A percentile compares a stretch with the other conserved stretches of the same genome.
Evolutionary conservation across 208 protist species (phyloP).

Genomic region (Naegleria fowleri): DNA sequence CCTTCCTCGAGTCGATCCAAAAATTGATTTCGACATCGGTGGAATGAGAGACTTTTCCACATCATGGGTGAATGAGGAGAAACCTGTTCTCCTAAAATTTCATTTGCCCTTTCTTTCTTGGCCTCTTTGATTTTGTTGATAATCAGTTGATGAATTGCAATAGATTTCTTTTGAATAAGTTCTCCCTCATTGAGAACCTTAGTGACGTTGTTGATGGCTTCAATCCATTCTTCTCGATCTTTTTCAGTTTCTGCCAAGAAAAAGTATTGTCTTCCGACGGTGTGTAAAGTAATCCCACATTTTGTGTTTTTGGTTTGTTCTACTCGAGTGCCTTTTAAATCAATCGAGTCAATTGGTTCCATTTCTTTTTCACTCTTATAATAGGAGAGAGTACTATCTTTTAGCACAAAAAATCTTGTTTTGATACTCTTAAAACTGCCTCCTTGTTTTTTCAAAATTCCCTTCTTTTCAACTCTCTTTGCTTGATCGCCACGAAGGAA

Average conservation of each 20-base stretch:
- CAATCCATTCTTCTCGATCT: slow-evolving; percentile 2
- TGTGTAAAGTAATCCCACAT: slow-evolving; percentile 11
- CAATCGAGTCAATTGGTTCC: slow-evolving; percentile 16
- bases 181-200: slow-evolving; percentile 5
- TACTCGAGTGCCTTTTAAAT: not conserved
- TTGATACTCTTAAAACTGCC: not conserved
- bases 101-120: not conserved
- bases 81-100: not conserved
- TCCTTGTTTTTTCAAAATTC: slow-evolving; percentile 16
- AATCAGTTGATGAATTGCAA: slow-evolving; percentile 21
- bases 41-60: slow-evolving; percentile 7
- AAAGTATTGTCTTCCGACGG: slow-evolving; percentile 7
- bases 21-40: not conserved
- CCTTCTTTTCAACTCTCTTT: not conserved
- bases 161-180: not conserved
- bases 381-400: not conserved
- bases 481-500: not conserved
- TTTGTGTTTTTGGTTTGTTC: slow-evolving; percentile 7
- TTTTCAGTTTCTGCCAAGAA: not conserved
- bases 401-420: slow-evolving; percentile 13
- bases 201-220: not conserved
- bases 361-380: slow-evolving; percentile 22
- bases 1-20: not conserved
- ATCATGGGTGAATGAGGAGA: slow-evolving; percentile 19
- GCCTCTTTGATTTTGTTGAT: not conserved